Base-by-base conservation (phyloP, 768 basidiomycete genomes). In the Russula griseocarnosa region DNA sequence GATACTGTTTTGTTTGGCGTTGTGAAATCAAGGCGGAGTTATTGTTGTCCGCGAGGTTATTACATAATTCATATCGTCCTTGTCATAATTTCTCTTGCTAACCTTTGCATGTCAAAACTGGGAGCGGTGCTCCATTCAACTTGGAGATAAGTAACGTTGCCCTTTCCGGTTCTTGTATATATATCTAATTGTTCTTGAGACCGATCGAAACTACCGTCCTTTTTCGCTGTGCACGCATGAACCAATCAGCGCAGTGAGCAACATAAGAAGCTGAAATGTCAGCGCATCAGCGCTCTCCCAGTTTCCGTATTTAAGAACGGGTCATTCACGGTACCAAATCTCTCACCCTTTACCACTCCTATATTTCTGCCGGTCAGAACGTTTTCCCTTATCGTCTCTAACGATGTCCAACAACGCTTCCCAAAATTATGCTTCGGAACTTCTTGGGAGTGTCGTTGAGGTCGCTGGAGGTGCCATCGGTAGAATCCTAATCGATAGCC, bases 341-440 rank as follows among this genome's bases (percentile, higher is more conserved):
- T 22, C 11, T 20, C 30, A 20, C 30, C 10, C n/a, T 26, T 36
- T 5, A 32, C 30, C 38, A n/a, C 32, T 46, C 16, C 32, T 46
- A 16, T 11, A 47, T 24, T 30, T 62, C 26, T 55, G 26, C 54
- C 40, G 47, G 46, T 42, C 61, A 62, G 47, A 55, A 24, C 30
- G 10, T 11, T 1, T n/a, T 22, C n/a, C 10, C 16, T n/a, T 24
- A n/a, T 20, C 38, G 7, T 20, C 2, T 38, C 5, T 28, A 14
- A 0, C 5, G 3, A 62, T 62, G 61, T 26, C 55, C 18, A 1
- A 28, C 24, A 46, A 26, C 3, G 22, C 20, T 18, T 24, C 38
- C 18, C 55, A 49, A 16, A 22, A 22, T 24, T 32, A 24, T 24
- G 36, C 28, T 5, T n/a, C 61, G 32, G 8, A 0, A 32, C 8